These are phyloP conservation scores for Fusarium sp. DNA, from an alignment of 2,329 filamentous ascomycete species.

Conservation along the genomic window DNA sequence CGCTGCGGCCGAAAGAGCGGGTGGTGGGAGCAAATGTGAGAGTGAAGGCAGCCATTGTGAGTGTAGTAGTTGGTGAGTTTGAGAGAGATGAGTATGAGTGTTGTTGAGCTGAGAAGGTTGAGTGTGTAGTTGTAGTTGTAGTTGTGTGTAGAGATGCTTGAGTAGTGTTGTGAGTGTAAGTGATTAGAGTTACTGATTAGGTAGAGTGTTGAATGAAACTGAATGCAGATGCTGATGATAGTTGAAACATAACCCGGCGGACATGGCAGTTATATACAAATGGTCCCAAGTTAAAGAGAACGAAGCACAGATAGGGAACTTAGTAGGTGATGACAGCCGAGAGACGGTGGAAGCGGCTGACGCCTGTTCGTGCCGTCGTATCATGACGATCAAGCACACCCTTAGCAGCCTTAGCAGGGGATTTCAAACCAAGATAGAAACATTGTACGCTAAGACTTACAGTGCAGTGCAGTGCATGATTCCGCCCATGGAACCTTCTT, in stretches of 20 bases:
- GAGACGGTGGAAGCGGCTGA: conserved; percentile 37
- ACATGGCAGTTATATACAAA: conserved; percentile 39
- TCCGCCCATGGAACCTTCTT: conserved; percentile 39
- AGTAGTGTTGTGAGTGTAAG: conserved; percentile 15
- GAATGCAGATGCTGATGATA: conserved; percentile 33
- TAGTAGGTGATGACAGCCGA: conserved; percentile 18
- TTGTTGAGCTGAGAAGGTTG: conserved; percentile 4
- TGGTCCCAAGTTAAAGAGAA: background rate
- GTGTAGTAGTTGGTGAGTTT: conserved; percentile 13
- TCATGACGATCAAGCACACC: conserved; percentile 37
- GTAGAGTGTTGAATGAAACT: conserved; percentile 22
- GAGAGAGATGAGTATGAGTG: conserved; percentile 3
- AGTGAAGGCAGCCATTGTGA: conserved; percentile 52
- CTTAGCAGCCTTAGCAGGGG: conserved; percentile 17
- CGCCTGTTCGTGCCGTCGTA: conserved; percentile 37
- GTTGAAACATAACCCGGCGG: conserved; percentile 18
- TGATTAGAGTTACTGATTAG: conserved; percentile 12
- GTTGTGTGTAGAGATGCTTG: conserved; percentile 8
- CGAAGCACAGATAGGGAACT: conserved; percentile 26
- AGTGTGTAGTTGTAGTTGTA: conserved; percentile 10
- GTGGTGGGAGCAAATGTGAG: conserved; percentile 46
- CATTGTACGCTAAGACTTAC: conserved; percentile 23
- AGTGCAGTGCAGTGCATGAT: conserved; percentile 7
- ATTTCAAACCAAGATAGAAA: conserved; percentile 47
- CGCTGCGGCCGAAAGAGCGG: conserved; percentile 45